Percentiles rank a stretch among this genome's conserved stretches.
Evolutionary conservation across 495 filamentous ascomycete genomes (phyloP).

Genomic region (Stereocaulon alpinum): DNA sequence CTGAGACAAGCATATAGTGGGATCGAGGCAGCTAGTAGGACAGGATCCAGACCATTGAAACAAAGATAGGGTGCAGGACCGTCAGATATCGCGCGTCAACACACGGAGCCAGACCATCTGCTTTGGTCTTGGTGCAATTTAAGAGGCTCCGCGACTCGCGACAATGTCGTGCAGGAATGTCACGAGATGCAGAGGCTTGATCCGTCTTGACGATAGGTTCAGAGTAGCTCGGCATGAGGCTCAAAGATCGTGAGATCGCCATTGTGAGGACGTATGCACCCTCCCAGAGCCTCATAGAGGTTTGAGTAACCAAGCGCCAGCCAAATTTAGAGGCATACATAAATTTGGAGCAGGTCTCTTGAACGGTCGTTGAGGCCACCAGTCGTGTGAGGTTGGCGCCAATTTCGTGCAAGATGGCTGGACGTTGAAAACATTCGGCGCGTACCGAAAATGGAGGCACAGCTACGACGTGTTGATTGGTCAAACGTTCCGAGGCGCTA

Average conservation of each 20-base stretch:
- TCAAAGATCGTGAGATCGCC: not conserved
- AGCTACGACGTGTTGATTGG: constrained; percentile 19
- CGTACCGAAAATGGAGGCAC: constrained; percentile 1
- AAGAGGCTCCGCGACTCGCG: constrained; percentile 10
- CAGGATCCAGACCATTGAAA: constrained; percentile 14
- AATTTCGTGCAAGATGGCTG: not conserved
- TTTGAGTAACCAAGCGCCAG: constrained; percentile 18
- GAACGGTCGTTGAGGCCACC: not conserved
- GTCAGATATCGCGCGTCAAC: constrained; percentile 26
- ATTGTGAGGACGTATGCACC: not conserved
- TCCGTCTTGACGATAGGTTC: not conserved
- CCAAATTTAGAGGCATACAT: constrained; percentile 16
- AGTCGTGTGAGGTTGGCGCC: constrained; percentile 10
- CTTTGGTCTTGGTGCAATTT: constrained; percentile 9
- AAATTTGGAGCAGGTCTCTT: constrained; percentile 2
- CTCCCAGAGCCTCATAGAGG: not conserved
- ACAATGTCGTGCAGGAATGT: not conserved
- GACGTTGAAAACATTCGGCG: constrained; percentile 12
- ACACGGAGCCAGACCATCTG: not conserved
- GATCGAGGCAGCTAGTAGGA: not conserved
- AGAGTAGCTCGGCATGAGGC: not conserved
- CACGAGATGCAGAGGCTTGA: constrained; percentile 2
- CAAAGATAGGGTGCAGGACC: constrained; percentile 6
- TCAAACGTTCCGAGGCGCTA: not conserved
- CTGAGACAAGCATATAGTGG: constrained; percentile 15